A percentile compares a stretch with the other conserved stretches of the same genome.
These are phyloP conservation scores for Periconia sp. DNA, from an alignment of 2,329 filamentous ascomycete species.

Conservation along the genomic window DNA sequence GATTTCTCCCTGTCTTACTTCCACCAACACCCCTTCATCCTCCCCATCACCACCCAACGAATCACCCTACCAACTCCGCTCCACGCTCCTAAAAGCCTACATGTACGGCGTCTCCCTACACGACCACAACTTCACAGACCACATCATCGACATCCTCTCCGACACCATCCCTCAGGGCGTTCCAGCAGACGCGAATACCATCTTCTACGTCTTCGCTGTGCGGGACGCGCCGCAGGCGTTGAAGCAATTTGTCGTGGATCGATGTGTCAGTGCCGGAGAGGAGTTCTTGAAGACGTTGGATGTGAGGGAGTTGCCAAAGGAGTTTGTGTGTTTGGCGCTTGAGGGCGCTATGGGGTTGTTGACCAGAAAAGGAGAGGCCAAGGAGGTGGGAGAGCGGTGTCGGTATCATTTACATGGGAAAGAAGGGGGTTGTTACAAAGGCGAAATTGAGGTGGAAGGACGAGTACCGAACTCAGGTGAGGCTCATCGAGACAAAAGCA, in stretches of 20 bases:
- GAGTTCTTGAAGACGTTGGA: neutral
- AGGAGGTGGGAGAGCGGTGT: slow-evolving; percentile 4
- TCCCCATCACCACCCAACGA: neutral
- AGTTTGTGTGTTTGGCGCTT: slow-evolving; percentile 3
- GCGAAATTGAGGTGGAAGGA: neutral
- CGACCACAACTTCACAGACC: slow-evolving; percentile 15
- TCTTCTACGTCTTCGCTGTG: slow-evolving; percentile 15
- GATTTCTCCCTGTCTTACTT: neutral
- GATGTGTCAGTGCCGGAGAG: slow-evolving; percentile 7
- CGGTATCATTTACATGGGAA: slow-evolving; percentile 13
- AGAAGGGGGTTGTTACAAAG: slow-evolving; percentile 10
- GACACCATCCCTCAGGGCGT: slow-evolving; percentile 3
- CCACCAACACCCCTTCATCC: neutral
- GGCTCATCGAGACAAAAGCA: neutral
- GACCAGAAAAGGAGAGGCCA: neutral
- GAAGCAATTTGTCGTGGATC: slow-evolving; percentile 15
- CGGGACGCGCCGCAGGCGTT: slow-evolving; percentile 1
- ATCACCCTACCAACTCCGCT: slow-evolving; percentile 10
- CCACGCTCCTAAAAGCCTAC: slow-evolving; percentile 18
- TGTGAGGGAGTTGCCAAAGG: slow-evolving; percentile 1
- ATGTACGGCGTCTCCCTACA: slow-evolving; percentile 11
- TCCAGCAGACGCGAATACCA: slow-evolving; percentile 12
- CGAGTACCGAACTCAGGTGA: neutral
- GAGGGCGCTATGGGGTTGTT: slow-evolving; percentile 6
- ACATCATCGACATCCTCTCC: slow-evolving; percentile 13